Evolutionary conservation across 1,139 yeast species (phyloP), one percentile per base, ranked within the genome.

Genomic region (Blastobotrys proliferans): DNA sequence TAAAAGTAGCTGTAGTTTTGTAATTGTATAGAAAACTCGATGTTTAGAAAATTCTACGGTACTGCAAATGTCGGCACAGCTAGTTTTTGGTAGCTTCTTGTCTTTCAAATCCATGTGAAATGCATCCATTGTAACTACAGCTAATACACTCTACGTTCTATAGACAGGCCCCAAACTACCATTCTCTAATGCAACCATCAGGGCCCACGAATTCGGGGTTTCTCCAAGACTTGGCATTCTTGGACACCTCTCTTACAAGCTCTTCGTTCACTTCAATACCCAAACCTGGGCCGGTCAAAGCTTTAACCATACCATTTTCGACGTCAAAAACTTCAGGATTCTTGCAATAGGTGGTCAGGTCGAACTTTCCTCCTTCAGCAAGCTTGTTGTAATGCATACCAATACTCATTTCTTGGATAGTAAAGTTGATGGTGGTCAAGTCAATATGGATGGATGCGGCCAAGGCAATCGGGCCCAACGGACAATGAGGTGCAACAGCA

Each of bases 401-500:
- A 22, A 41, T 32, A 19, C 46, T 40, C 62, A 58, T 58, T 36
- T 58, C 62, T 21, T 52, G 52, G 24, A 58, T 58, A 21, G 53
- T 51, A 38, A 56, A 58, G 45, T 59, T 59, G 19, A 55, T 53
- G 14, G 56, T 48, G 14, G 56, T 51, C 17, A 55, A 42, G 4
- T 54, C 63, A 29, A 59, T 50, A 29, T 59, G 63, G 22, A 59
- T 44, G 26, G 53, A 49, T 16, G 63, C 63, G 4, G 63, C 63
- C 35, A 59, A 49, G 5, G 63, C 61, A 34, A 60, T 49, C 4
- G 63, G 61, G 13, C 63, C 63, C 22, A 59, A 49, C 22, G 63
- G 63, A 33, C 63, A 59, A 38, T 59, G 63, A 9, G 63, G 63
- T 14, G 64, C 63, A 6, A 59, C 33, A 3, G 57, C 63, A 25